Percentiles rank a stretch among this genome's conserved stretches.
phyloP scores from a whole-genome alignment of 1,284 basidiomycete genomes.

The Cronartium ribicola region DNA sequence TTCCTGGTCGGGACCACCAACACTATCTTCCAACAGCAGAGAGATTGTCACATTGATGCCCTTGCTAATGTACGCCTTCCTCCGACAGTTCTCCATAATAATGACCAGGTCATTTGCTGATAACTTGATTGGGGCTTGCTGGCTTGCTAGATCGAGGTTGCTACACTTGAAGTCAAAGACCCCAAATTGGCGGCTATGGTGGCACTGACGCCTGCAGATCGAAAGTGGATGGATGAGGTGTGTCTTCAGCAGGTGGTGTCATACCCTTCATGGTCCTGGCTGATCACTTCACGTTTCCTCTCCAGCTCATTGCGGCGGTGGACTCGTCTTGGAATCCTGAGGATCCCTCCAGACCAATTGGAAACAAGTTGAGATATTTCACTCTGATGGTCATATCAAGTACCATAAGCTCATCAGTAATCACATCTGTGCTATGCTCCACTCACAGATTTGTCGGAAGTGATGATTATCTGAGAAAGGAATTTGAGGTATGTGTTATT shows the following conservation, averaged over 20 bases:
- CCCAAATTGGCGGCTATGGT: slow-evolving; percentile 71
- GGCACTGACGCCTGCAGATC: slow-evolving; percentile 80
- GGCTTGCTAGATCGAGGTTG: slow-evolving; percentile 69
- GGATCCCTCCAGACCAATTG: slow-evolving; percentile 59
- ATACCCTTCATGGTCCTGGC: neutral
- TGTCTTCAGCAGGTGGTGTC: neutral
- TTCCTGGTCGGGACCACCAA: slow-evolving; percentile 90
- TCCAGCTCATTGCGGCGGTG: slow-evolving; percentile 64
- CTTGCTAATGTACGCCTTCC: slow-evolving; percentile 70
- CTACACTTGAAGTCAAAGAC: slow-evolving; percentile 76
- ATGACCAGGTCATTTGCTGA: neutral
- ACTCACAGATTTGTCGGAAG: slow-evolving; percentile 28
- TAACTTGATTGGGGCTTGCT: slow-evolving; percentile 43
- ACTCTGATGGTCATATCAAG: neutral
- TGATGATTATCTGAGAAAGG: slow-evolving; percentile 59
- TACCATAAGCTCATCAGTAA: neutral
- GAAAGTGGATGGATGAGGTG: slow-evolving; percentile 85
- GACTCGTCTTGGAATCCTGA: slow-evolving; percentile 70
- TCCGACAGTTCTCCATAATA: neutral
- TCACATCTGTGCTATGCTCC: slow-evolving; percentile 19
- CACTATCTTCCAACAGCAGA: slow-evolving; percentile 88
- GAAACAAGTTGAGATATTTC: slow-evolving; percentile 61
- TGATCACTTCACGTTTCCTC: neutral
- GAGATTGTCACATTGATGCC: slow-evolving; percentile 73
- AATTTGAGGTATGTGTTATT: slow-evolving; percentile 65